These are phyloP conservation scores for Apiospora kogelbergensis DNA, from an alignment of 2,329 filamentous ascomycete genomes.

Conservation along the genomic window DNA sequence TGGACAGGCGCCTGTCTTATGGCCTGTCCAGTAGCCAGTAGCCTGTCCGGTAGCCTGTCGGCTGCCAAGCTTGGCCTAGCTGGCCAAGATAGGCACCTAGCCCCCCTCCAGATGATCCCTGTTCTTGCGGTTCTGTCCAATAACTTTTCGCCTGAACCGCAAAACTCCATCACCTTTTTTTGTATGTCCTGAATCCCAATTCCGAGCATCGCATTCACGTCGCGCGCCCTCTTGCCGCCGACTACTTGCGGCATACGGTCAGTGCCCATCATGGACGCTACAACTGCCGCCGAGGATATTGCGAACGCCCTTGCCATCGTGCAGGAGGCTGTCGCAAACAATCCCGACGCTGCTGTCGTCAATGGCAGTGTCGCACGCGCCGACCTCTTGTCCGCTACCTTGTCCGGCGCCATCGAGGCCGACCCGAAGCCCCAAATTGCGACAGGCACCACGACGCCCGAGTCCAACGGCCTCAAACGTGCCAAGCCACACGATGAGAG, in stretches of 20 bases:
- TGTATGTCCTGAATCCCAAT: background rate
- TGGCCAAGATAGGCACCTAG: background rate
- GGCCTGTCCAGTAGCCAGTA: no score
- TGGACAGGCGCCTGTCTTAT: no score
- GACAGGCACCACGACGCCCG: background rate
- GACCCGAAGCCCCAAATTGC: background rate
- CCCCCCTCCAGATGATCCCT: background rate
- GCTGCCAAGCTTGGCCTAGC: background rate
- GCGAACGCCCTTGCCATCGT: conserved; percentile 15
- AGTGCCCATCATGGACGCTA: conserved; percentile 12
- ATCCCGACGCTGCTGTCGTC: conserved; percentile 12
- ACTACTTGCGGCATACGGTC: background rate
- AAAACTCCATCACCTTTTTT: conserved; percentile 5
- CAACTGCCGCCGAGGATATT: conserved; percentile 13
- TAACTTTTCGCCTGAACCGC: background rate
- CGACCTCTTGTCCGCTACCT: background rate
- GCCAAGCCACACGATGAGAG: conserved; percentile 45
- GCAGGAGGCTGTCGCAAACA: conserved; percentile 15
- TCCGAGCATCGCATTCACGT: background rate
- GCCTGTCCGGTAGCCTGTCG: no score
- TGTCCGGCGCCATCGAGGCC: conserved; percentile 1
- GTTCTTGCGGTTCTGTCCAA: background rate
- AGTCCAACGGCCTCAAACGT: conserved; percentile 46
- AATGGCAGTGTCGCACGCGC: conserved; percentile 6
- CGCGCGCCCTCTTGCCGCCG: background rate